phyloP scores from a whole-genome alignment of 2,329 filamentous ascomycete species.

The Cryphonectria nitschkei region DNA sequence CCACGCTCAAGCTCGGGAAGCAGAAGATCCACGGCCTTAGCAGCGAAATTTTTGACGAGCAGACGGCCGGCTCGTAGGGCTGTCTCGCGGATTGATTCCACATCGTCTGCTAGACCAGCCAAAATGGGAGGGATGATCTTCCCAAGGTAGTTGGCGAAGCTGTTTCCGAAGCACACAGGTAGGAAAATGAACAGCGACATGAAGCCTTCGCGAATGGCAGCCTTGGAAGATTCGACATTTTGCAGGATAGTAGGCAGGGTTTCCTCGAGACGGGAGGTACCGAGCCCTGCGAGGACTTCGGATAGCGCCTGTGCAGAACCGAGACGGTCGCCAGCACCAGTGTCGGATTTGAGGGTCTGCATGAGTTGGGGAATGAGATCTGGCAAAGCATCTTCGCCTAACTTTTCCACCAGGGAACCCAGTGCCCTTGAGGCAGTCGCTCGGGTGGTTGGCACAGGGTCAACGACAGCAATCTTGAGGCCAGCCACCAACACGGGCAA shows the following conservation, averaged over 20 bases:
- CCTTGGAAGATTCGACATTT: conserved; percentile 89
- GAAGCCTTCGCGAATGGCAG: conserved; percentile 93
- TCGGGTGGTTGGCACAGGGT: conserved; percentile 93
- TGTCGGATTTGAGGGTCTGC: conserved; percentile 96
- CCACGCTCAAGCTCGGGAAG: conserved; percentile 94
- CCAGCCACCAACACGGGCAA: conserved; percentile 91
- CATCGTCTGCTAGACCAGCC: conserved; percentile 89
- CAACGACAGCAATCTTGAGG: conserved; percentile 84
- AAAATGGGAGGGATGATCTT: conserved; percentile 96
- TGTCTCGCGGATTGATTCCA: conserved; percentile 97
- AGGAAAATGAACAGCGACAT: conserved; percentile 99
- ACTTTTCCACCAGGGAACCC: conserved; percentile 95
- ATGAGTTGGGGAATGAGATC: conserved; percentile 98
- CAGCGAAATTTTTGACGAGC: conserved; percentile 97
- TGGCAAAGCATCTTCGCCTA: conserved; percentile 93
- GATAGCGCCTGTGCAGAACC: conserved; percentile 95
- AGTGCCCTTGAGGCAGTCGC: conserved; percentile 95
- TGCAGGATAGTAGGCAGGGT: conserved; percentile 94
- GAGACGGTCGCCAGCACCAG: conserved; percentile 91
- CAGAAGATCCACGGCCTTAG: conserved; percentile 89
- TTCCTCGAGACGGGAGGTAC: conserved; percentile 90
- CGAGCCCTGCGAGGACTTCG: conserved; percentile 93
- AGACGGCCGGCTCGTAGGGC: conserved; percentile 90
- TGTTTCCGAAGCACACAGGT: conserved; percentile 98
- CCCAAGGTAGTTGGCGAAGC: conserved; percentile 92